A percentile compares a stretch with the other conserved stretches of the same genome.
Evolutionary conservation across 495 filamentous ascomycete genomes (phyloP).

Genomic region (Podospora pseudoanserina): DNA sequence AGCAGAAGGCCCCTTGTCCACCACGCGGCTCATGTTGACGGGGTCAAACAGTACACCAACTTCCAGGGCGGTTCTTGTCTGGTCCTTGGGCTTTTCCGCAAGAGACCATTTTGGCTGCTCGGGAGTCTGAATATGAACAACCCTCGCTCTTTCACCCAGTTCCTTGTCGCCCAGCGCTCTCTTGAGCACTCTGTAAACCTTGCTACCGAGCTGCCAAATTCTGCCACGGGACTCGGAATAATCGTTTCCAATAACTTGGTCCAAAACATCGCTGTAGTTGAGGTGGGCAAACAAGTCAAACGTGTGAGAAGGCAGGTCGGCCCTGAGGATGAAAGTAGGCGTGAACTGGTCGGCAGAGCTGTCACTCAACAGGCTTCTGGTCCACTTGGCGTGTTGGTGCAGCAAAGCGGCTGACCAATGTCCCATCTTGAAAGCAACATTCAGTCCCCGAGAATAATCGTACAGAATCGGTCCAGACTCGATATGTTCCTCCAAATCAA

Average conservation of each 20-base stretch:
- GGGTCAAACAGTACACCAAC: constrained; percentile 71
- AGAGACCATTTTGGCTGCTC: constrained; percentile 41
- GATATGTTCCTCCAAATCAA: constrained; percentile 32
- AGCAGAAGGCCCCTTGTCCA: constrained; percentile 79
- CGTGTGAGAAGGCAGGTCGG: constrained; percentile 60
- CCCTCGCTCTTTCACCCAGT: constrained; percentile 61
- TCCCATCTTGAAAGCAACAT: constrained; percentile 89
- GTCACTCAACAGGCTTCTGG: constrained; percentile 70
- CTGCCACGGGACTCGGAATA: constrained; percentile 32
- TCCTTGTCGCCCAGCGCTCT: constrained; percentile 53
- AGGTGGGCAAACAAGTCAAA: constrained; percentile 62
- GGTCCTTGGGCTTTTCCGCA: constrained; percentile 22
- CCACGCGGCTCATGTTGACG: constrained; percentile 61
- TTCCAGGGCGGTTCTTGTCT: constrained; percentile 38
- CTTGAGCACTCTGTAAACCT: constrained; percentile 59
- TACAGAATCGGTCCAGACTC: constrained; percentile 50
- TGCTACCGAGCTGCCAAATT: constrained; percentile 37
- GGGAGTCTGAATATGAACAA: constrained; percentile 56
- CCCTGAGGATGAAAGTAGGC: constrained; percentile 71
- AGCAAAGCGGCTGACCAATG: constrained; percentile 72
- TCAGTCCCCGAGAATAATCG: constrained; percentile 69
- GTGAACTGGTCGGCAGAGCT: constrained; percentile 76
- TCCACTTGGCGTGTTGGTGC: constrained; percentile 66
- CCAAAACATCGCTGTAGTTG: constrained; percentile 18
- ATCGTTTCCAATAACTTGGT: constrained; percentile 12